These are phyloP conservation scores for Acanthamoeba triangularis DNA, from an alignment of 208 protist species.

Conservation along the genomic window DNA sequence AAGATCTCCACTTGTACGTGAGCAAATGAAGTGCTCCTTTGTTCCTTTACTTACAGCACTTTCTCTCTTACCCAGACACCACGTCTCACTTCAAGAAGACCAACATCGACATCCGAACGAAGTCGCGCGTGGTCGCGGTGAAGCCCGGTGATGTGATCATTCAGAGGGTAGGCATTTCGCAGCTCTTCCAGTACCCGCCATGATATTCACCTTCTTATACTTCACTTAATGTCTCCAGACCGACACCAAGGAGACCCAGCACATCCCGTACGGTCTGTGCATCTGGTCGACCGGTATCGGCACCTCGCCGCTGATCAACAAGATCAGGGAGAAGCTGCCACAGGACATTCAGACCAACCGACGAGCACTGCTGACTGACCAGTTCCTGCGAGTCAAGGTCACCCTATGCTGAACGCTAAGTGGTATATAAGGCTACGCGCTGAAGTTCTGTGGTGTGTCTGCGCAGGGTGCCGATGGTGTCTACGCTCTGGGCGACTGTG, in stretches of 20 bases:
- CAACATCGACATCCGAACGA: slow-evolving; percentile 65
- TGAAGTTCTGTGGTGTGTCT: neutral
- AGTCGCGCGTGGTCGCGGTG: slow-evolving; percentile 30
- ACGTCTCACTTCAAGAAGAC: slow-evolving; percentile 57
- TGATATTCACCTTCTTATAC: too few relatives aligned
- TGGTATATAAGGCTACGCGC: too few relatives aligned
- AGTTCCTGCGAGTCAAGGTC: slow-evolving; percentile 51
- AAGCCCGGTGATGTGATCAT: slow-evolving; percentile 42
- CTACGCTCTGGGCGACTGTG: slow-evolving; percentile 56
- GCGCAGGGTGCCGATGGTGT: neutral
- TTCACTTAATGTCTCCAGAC: neutral
- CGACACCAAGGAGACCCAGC: slow-evolving; percentile 64
- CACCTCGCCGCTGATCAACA: slow-evolving; percentile 20
- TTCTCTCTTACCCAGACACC: slow-evolving; percentile 13
- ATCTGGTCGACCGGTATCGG: slow-evolving; percentile 74
- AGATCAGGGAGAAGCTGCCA: slow-evolving; percentile 35
- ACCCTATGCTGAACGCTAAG: neutral
- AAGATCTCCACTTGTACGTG: slow-evolving; percentile 16
- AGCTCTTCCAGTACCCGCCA: too few relatives aligned
- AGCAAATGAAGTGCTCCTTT: neutral
- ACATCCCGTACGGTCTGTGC: slow-evolving; percentile 71
- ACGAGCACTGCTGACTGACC: slow-evolving; percentile 55
- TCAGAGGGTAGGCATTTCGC: neutral
- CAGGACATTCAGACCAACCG: slow-evolving; percentile 62
- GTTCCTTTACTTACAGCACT: neutral